Conservation (phyloP, 371 early-diverging fungal species). For the Mortierella polycephala region DNA sequence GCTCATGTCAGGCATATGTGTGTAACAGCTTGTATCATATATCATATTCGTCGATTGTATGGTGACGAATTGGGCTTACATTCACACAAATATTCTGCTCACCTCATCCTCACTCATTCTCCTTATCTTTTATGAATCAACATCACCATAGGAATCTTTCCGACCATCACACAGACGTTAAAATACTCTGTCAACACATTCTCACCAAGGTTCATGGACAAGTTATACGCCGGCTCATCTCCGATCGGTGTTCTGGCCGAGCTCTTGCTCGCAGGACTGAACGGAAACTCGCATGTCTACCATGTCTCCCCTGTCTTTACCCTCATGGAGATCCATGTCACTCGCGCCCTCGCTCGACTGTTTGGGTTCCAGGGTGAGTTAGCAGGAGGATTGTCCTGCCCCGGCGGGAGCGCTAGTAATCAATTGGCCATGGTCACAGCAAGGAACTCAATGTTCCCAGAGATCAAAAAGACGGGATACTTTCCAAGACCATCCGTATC, state of each 20-base stretch:
- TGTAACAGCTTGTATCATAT: too few relatives aligned
- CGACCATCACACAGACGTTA: slow-evolving; percentile 63
- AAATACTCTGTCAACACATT: slow-evolving; percentile 73
- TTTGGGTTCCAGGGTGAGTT: slow-evolving; percentile 67
- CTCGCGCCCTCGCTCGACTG: slow-evolving; percentile 65
- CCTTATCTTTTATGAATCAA: background rate
- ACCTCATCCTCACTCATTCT: background rate
- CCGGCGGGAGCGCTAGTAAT: slow-evolving; percentile 88
- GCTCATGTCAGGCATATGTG: too few relatives aligned
- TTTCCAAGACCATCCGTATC: slow-evolving; percentile 58
- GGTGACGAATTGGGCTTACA: too few relatives aligned
- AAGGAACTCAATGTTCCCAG: slow-evolving; percentile 75
- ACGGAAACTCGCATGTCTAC: slow-evolving; percentile 87
- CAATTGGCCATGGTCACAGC: slow-evolving; percentile 85
- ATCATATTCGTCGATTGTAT: too few relatives aligned
- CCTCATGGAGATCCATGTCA: slow-evolving; percentile 77
- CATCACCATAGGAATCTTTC: slow-evolving; percentile 58
- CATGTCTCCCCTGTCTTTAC: slow-evolving; percentile 82
- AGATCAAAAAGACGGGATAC: slow-evolving; percentile 66
- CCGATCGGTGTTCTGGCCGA: slow-evolving; percentile 86
- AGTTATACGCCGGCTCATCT: slow-evolving; percentile 84
- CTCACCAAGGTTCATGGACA: slow-evolving; percentile 87
- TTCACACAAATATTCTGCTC: background rate
- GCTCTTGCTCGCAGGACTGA: slow-evolving; percentile 77
- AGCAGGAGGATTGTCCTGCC: slow-evolving; percentile 78